A percentile compares a stretch with the other conserved stretches of the same genome.
These are phyloP conservation scores for Ogataea methylovora DNA, from an alignment of 805 yeast genomes.

Conservation along the genomic window DNA sequence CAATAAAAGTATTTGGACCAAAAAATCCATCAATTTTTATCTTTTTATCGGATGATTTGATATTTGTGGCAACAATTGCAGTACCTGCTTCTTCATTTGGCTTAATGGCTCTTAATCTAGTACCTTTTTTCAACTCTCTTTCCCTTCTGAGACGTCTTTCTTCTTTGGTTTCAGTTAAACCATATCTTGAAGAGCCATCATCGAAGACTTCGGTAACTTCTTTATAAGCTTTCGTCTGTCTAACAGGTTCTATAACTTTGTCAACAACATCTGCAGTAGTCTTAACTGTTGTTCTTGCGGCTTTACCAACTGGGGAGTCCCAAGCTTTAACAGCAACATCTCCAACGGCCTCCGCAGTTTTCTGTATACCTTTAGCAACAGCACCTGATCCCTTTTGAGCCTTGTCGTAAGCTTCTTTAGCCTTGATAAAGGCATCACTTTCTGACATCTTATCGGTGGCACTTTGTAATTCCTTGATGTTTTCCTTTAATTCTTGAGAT, in stretches of 20 bases:
- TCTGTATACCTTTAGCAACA: slow-evolving; percentile 64
- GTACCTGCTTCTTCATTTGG: slow-evolving; percentile 79
- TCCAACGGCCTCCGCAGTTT: slow-evolving; percentile 93
- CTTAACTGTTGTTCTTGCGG: slow-evolving; percentile 79
- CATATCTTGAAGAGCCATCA: slow-evolving; percentile 88
- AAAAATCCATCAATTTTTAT: slow-evolving; percentile 59
- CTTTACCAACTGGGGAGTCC: slow-evolving; percentile 91
- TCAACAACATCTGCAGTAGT: slow-evolving; percentile 81
- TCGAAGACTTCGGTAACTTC: slow-evolving; percentile 84
- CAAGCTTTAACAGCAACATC: slow-evolving; percentile 85
- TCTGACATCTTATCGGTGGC: slow-evolving; percentile 94
- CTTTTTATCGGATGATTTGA: slow-evolving; percentile 57
- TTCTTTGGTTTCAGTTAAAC: slow-evolving; percentile 85
- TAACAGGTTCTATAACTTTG: slow-evolving; percentile 84
- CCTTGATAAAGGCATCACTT: slow-evolving; percentile 86
- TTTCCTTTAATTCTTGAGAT: slow-evolving; percentile 80
- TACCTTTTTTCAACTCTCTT: slow-evolving; percentile 49
- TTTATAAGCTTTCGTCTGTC: slow-evolving; percentile 83
- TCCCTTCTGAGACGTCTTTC: slow-evolving; percentile 70
- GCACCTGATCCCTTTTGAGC: slow-evolving; percentile 66
- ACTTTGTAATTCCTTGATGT: slow-evolving; percentile 90
- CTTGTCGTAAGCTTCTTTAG: slow-evolving; percentile 82
- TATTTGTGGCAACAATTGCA: slow-evolving; percentile 74
- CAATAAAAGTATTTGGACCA: slow-evolving; percentile 60
- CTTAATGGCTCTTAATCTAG: slow-evolving; percentile 59